A percentile compares a stretch with the other conserved stretches of the same genome.
Conservation (phyloP, 257 asterid genomes). For the Rauvolfia tetraphylla region DNA sequence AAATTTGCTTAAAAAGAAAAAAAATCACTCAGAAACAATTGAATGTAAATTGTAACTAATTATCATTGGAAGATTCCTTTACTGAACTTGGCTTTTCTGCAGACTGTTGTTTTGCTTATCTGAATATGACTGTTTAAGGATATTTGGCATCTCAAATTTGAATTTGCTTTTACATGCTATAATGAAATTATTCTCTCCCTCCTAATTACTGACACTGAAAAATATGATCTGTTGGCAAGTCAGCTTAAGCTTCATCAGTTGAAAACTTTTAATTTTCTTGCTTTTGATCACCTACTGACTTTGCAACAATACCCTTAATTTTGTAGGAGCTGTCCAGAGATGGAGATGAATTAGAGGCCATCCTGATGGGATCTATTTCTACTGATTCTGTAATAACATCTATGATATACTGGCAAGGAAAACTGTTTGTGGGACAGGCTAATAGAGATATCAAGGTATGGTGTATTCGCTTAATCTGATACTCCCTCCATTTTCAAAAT, state of each 20-base stretch:
- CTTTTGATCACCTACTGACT: background rate
- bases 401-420: conserved; percentile 58
- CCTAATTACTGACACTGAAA: background rate
- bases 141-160: background rate
- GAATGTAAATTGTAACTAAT: background rate
- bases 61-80: background rate
- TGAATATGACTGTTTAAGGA: no score
- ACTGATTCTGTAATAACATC: conserved; percentile 57
- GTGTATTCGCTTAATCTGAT: background rate
- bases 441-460: conserved; percentile 60
- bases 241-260: background rate
- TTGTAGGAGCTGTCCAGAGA: conserved; percentile 54
- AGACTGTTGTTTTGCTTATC: no score
- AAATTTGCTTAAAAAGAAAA: no score
- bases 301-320: conserved; percentile 8
- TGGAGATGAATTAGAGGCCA: conserved; percentile 35
- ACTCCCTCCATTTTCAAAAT: no score
- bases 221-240: background rate
- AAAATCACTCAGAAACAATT: background rate
- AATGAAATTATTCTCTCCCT: background rate
- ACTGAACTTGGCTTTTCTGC: background rate
- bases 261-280: background rate
- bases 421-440: conserved; percentile 70
- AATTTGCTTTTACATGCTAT: background rate
- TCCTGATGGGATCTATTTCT: conserved; percentile 46